Percentiles rank a stretch among this genome's conserved stretches.
These are phyloP conservation scores for Pseudomonodictys pantanalensis DNA, from an alignment of 495 filamentous ascomycete genomes.

Conservation along the genomic window DNA sequence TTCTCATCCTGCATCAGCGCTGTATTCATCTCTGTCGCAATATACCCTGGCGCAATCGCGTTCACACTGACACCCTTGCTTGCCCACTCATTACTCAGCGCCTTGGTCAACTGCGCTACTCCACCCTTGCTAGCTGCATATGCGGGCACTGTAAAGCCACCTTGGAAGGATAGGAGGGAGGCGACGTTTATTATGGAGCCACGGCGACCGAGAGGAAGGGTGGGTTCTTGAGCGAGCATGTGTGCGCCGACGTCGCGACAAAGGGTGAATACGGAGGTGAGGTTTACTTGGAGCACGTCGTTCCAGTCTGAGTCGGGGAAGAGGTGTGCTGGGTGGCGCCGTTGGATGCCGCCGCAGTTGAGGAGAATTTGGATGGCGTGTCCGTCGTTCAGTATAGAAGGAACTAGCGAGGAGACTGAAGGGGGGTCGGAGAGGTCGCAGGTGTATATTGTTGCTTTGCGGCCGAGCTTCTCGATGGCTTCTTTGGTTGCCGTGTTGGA, in stretches of 20 bases:
- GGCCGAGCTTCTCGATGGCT: constrained; percentile 61
- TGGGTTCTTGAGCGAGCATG: constrained; percentile 61
- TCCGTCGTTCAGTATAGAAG: constrained; percentile 59
- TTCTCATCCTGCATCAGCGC: constrained; percentile 71
- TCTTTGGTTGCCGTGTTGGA: constrained; percentile 62
- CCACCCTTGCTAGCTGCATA: constrained; percentile 90
- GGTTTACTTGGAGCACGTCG: constrained; percentile 82
- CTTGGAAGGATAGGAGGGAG: constrained; percentile 82
- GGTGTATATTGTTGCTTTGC: constrained; percentile 65
- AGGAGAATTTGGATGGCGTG: constrained; percentile 66
- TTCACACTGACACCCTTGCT: constrained; percentile 60
- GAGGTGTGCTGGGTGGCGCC: constrained; percentile 67
- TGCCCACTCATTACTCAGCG: constrained; percentile 84
- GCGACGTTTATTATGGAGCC: constrained; percentile 87
- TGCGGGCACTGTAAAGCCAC: constrained; percentile 84
- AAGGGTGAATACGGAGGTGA: constrained; percentile 76
- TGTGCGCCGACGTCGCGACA: constrained; percentile 83
- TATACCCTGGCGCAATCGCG: constrained; percentile 61
- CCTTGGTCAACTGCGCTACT: constrained; percentile 82
- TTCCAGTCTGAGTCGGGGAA: constrained; percentile 86
- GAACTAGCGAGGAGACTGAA: constrained; percentile 60
- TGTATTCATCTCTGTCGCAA: constrained; percentile 89
- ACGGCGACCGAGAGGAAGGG: constrained; percentile 53
- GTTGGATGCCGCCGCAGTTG: constrained; percentile 84
- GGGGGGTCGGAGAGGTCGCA: constrained; percentile 66